A percentile compares a stretch with the other conserved stretches of the same genome.
Evolutionary conservation across 306 rosid genomes (phyloP).

Genomic region (Quercus wislizeni): DNA sequence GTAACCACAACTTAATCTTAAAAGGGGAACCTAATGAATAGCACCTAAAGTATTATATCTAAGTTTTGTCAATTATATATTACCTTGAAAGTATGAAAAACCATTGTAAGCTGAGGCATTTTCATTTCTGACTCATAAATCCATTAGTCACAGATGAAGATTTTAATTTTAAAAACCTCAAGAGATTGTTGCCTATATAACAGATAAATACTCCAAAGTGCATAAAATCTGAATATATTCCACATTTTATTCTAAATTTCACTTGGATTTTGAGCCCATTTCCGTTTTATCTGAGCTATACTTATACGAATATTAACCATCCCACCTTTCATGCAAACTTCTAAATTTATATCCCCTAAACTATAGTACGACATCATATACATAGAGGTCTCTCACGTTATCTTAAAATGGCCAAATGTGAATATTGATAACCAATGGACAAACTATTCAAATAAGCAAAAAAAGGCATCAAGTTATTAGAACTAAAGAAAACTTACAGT

Average conservation of each 20-base stretch:
- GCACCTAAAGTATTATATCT: rapidly evolving
- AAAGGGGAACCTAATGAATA: rapidly evolving
- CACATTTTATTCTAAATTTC: neutral
- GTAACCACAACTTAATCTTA: rapidly evolving
- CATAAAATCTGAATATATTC: neutral
- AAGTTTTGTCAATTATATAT: too few species aligned
- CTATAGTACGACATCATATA: neutral
- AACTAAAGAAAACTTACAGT: conserved; percentile 57
- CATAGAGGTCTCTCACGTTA: neutral
- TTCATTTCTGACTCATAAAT: neutral
- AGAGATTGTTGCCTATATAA: neutral
- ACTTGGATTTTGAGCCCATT: neutral
- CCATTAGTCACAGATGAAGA: neutral
- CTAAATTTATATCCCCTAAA: neutral
- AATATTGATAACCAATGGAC: neutral
- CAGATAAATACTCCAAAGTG: neutral
- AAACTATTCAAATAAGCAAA: neutral
- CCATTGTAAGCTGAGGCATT: neutral
- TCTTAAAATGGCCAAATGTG: neutral
- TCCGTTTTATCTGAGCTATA: neutral
- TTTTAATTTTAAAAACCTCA: neutral
- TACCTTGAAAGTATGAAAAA: too few species aligned
- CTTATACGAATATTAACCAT: neutral
- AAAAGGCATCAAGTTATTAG: neutral
- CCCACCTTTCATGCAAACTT: neutral